Conservation (phyloP, 2,329 filamentous ascomycete genomes). For the Aureobasidium vineae region DNA sequence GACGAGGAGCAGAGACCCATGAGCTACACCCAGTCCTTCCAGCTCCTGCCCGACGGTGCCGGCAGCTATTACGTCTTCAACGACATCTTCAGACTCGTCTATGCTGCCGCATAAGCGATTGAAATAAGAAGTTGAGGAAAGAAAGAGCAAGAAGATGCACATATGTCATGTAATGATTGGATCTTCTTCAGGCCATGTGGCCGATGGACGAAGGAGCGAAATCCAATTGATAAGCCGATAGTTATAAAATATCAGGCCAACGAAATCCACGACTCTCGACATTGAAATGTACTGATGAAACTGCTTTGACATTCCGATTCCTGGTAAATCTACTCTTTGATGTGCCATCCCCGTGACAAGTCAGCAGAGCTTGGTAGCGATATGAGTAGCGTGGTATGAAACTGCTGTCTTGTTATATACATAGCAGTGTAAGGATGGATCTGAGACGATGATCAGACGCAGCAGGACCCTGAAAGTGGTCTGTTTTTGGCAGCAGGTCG, state of each 20-base stretch:
- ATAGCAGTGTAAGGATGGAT: neutral
- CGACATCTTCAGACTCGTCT: constrained; percentile 91
- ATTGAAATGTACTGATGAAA: constrained; percentile 3
- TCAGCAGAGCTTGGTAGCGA: neutral
- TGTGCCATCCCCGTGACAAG: neutral
- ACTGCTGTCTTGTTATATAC: neutral
- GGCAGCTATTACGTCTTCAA: constrained; percentile 86
- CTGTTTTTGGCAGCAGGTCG: constrained; percentile 17
- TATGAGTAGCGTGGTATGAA: neutral
- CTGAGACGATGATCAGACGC: constrained; percentile 1
- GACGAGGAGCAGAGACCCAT: constrained; percentile 83
- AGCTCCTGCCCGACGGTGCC: constrained; percentile 66
- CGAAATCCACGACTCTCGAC: constrained; percentile 22
- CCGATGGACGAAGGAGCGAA: neutral
- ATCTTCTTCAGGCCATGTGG: constrained; percentile 3
- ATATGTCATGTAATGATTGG: constrained; percentile 19
- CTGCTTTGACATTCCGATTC: neutral
- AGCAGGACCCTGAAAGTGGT: constrained; percentile 15
- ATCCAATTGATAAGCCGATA: constrained; percentile 19
- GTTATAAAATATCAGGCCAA: constrained; percentile 25
- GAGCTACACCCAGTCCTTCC: constrained; percentile 89
- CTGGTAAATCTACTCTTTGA: neutral
- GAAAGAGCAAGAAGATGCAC: constrained; percentile 5
- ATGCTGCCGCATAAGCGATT: constrained; percentile 44
- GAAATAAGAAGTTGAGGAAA: neutral